phyloP scores from a whole-genome alignment of 1,139 yeast species.

The Wickerhamiella infanticola region DNA sequence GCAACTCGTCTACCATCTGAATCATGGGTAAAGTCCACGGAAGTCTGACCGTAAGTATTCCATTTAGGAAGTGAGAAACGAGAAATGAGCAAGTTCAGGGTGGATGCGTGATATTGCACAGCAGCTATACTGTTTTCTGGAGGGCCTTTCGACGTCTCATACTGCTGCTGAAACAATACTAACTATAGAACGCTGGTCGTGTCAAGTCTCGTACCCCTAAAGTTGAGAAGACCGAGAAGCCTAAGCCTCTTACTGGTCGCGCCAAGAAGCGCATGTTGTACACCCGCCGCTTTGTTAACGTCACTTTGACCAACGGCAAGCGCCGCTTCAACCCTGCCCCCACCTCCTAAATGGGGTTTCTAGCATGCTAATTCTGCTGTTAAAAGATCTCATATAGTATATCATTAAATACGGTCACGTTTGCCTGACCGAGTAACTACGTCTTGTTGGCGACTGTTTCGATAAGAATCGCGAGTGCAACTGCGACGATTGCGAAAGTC shows the following conservation, averaged over 20 bases:
- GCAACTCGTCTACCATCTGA: slow-evolving; percentile 1
- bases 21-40: slow-evolving; percentile 91
- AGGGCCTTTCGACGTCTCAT: too few species aligned
- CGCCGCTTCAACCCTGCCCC: slow-evolving; percentile 97
- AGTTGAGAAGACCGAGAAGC: slow-evolving; percentile 81
- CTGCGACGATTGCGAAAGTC: slow-evolving; percentile 15
- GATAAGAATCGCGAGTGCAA: slow-evolving; percentile 14
- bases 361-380: background rate
- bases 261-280: slow-evolving; percentile 97
- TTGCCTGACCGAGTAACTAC: background rate
- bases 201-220: slow-evolving; percentile 98
- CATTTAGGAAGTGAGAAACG: background rate
- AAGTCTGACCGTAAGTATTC: slow-evolving; percentile 57
- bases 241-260: slow-evolving; percentile 69
- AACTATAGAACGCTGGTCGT: slow-evolving; percentile 84
- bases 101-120: too few species aligned
- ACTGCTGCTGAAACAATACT: background rate
- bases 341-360: slow-evolving; percentile 19
- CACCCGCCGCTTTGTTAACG: slow-evolving; percentile 95
- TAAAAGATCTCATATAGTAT: background rate
- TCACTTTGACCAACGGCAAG: slow-evolving; percentile 96
- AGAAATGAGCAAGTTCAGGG: too few species aligned
- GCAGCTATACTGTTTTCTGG: too few species aligned
- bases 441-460: background rate
- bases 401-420: background rate